A percentile compares a stretch with the other conserved stretches of the same genome.
phyloP scores from a whole-genome alignment of 441 rosid species.

The Geranium incanum region DNA sequence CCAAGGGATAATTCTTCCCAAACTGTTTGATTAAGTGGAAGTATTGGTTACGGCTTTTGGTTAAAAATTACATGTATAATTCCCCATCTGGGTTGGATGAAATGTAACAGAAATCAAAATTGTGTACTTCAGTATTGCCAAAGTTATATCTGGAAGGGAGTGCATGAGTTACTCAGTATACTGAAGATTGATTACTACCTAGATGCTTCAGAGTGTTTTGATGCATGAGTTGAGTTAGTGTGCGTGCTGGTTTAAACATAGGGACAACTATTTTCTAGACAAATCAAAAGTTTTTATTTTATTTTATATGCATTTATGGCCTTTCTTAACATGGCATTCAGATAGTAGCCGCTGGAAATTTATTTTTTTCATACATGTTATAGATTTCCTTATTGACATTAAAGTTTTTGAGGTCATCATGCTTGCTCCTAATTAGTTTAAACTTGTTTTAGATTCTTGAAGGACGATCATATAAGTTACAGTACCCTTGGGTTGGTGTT shows the following conservation, averaged over 20 bases:
- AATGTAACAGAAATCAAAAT: background rate
- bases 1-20: background rate
- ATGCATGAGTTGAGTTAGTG: background rate
- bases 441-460: constrained; percentile 58
- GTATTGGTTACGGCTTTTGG: background rate
- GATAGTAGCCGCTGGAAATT: background rate
- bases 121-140: background rate
- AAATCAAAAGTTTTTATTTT: background rate
- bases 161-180: background rate
- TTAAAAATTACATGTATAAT: background rate
- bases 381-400: background rate
- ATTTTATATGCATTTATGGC: background rate
- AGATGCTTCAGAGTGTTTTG: background rate
- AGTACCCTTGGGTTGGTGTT: constrained; percentile 99
- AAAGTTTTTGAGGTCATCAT: background rate
- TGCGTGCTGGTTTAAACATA: background rate
- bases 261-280: background rate
- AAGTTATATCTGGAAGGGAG: background rate
- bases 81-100: background rate
- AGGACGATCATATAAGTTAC: constrained; percentile 89
- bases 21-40: background rate
- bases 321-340: constrained; percentile 1
- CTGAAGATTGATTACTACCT: background rate
- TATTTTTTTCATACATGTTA: background rate
- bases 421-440: constrained; percentile 13